Percentiles rank a stretch among this genome's conserved stretches.
Evolutionary conservation across 805 yeast genomes (phyloP).

Genomic region (Cyberlindnera mycetangii): DNA sequence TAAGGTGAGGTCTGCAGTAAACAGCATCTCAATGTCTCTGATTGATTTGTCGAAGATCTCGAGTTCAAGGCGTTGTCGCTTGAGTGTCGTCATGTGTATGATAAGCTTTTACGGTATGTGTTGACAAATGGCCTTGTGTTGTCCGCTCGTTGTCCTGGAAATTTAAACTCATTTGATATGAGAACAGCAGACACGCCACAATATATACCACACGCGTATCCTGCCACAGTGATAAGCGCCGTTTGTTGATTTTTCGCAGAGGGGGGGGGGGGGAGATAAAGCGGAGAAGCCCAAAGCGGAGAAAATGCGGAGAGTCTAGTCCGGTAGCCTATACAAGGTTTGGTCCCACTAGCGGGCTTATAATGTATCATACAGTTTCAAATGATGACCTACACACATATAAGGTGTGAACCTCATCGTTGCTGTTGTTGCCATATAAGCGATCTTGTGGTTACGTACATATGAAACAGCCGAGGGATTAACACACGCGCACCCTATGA

Average conservation of each 20-base stretch:
- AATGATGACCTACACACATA: too few species aligned
- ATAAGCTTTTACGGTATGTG: too few species aligned
- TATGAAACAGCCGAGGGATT: background rate
- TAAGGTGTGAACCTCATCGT: too few species aligned
- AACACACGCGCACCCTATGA: background rate
- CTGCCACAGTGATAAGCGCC: conserved; percentile 1
- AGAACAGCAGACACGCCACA: background rate
- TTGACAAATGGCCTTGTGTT: too few species aligned
- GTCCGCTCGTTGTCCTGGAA: too few species aligned
- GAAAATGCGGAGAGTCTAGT: background rate
- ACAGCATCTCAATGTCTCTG: conserved; percentile 10
- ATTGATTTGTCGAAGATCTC: conserved; percentile 11
- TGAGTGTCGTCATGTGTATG: background rate
- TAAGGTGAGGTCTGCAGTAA: conserved; percentile 2
- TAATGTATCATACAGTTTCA: background rate
- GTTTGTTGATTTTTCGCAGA: background rate
- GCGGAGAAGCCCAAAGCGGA: background rate
- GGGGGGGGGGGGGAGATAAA: conserved; percentile 1
- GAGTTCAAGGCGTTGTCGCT: conserved; percentile 9
- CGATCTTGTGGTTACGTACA: too few species aligned
- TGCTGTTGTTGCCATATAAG: too few species aligned
- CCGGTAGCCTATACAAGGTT: too few species aligned
- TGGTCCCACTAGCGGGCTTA: too few species aligned
- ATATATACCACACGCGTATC: background rate
- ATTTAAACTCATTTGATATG: too few species aligned